Evolutionary conservation across 441 rosid genomes (phyloP), one percentile per base, ranked within the genome.

Genomic region (Euphorbia schlechtendalii): DNA sequence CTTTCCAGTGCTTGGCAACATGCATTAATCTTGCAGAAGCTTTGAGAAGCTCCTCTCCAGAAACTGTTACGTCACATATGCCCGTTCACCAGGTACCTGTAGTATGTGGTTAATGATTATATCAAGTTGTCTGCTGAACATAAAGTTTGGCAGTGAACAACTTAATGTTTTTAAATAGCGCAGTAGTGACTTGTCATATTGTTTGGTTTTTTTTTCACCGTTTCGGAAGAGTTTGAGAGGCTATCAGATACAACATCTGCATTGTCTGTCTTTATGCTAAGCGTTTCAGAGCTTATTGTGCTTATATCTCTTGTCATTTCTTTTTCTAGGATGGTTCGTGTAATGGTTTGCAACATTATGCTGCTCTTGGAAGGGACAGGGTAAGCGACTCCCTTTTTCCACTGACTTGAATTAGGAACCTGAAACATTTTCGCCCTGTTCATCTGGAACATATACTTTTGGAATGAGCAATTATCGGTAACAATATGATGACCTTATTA

Each of bases 331-430:
- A 95, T 83, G 99, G 99, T 77, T 95, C 99, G 25, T 92, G 99
- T 74, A 95, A 95, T 79, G 99, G 99, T 63, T 81, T 95, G 71
- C 99, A 95, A 78, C 99, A 95, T 69, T 95, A 95, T 80, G 99
- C 99, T 73, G 99, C 99, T 38, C 82, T 92, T 64, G 98, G 99
- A 71, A 89, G 98, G 75, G 98, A 95, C 78, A 81, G 81, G 97
- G 99, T 95, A 85, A 77, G 57, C 56, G 30, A 4, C 40, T 61
- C n/a, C 22, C 18, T 57, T 49, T 66, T n/a, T n/a, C n/a, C n/a
- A n/a, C n/a, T n/a, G n/a, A n/a, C n/a, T n/a, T n/a, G n/a, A n/a
- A n/a, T n/a, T 22, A 34, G 45, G 18, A 62, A 10, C 15, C 28
- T 22, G 34, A 2, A 21, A 18, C 5, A 3, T 32, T 40, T 49